A percentile compares a stretch with the other conserved stretches of the same genome.
Conservation (phyloP, 2,329 filamentous ascomycete species). For the Aspergillus clavatus region DNA sequence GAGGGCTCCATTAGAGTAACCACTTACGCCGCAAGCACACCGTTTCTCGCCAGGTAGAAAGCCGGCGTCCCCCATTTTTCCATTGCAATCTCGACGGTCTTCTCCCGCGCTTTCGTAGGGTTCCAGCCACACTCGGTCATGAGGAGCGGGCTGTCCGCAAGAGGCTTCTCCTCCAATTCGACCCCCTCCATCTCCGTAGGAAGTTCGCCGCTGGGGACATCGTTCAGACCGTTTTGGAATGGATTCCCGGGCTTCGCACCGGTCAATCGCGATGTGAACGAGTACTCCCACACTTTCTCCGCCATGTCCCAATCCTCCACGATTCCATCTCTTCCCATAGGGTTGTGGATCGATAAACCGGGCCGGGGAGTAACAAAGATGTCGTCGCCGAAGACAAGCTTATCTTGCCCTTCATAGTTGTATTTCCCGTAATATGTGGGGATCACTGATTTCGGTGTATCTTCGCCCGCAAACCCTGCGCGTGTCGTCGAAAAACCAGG, state of each 20-base stretch:
- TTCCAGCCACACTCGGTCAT: constrained; percentile 97
- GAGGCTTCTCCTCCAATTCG: constrained; percentile 64
- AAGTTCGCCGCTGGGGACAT: constrained; percentile 54
- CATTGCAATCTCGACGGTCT: constrained; percentile 93
- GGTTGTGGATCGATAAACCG: constrained; percentile 81
- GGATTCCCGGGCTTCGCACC: constrained; percentile 66
- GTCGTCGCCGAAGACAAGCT: constrained; percentile 80
- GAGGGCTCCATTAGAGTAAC: neutral
- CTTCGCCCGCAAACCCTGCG: constrained; percentile 95
- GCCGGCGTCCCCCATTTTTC: constrained; percentile 94
- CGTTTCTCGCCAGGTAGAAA: constrained; percentile 86
- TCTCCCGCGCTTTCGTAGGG: constrained; percentile 78
- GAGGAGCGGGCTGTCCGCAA: constrained; percentile 84
- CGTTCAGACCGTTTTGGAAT: constrained; percentile 73
- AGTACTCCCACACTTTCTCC: constrained; percentile 84
- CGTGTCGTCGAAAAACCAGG: constrained; percentile 87
- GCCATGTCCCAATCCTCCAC: constrained; percentile 97
- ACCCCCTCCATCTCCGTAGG: constrained; percentile 59
- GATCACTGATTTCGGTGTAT: constrained; percentile 88
- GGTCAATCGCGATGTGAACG: constrained; percentile 82
- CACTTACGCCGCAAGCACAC: constrained; percentile 72
- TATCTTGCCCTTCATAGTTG: constrained; percentile 49
- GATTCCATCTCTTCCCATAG: constrained; percentile 80
- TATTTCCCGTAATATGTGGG: constrained; percentile 80
- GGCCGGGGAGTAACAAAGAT: constrained; percentile 71